Evolutionary conservation across 345 rosid genomes (phyloP).

Genomic region (Syzygium aromaticum): DNA sequence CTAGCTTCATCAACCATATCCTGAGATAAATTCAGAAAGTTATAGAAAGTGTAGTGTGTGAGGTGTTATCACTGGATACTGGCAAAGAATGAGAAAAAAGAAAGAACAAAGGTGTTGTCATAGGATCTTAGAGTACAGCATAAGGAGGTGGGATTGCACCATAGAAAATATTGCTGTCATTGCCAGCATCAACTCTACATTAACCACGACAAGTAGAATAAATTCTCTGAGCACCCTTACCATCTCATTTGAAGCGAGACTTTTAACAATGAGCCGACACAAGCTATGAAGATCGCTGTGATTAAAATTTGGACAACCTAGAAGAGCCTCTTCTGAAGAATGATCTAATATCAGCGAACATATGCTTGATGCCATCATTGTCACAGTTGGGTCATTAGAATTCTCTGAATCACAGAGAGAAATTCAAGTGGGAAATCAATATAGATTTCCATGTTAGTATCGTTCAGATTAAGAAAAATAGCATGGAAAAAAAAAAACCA

Average conservation of each 20-base stretch:
- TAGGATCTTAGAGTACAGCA: background rate
- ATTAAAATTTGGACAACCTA: conserved; percentile 35
- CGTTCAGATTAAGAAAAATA: background rate
- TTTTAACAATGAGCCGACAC: conserved; percentile 40
- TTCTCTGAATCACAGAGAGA: conserved; percentile 27
- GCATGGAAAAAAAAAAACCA: background rate
- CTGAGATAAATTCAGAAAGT: background rate
- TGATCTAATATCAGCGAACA: conserved; percentile 56
- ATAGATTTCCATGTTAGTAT: background rate
- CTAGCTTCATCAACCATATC: background rate
- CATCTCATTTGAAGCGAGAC: conserved; percentile 42
- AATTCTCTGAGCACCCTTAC: conserved; percentile 14
- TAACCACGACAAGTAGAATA: background rate
- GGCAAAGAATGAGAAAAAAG: background rate
- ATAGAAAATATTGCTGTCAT: background rate
- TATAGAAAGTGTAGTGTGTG: background rate
- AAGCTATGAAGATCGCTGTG: conserved; percentile 26
- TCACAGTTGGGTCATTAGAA: conserved; percentile 30
- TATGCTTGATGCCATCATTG: conserved; percentile 78
- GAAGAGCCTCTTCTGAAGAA: conserved; percentile 68
- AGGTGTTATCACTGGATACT: background rate
- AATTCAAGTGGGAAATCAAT: background rate
- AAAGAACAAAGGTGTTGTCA: background rate
- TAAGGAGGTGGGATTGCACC: background rate
- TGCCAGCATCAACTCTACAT: background rate